Base-by-base conservation (phyloP, 768 basidiomycete genomes). In the Leccinum broughii region DNA sequence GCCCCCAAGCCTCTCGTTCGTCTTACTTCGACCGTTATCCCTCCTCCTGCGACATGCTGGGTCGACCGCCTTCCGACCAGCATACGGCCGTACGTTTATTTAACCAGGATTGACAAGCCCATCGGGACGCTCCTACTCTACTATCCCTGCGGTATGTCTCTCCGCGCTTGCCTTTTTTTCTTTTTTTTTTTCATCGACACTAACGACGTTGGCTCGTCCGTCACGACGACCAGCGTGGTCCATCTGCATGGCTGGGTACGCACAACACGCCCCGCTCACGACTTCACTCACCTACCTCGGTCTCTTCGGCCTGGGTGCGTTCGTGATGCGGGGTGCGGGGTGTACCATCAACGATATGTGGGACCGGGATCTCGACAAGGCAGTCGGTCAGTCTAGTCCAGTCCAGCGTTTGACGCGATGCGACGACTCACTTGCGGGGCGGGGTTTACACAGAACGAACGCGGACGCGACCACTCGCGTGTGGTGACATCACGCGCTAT, bases 331-430 rank as follows among this genome's bases (percentile, higher is more conserved):
- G 20, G 93, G 96, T 6, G 97, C 97, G 22, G 97, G 97, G 3
- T 99, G 97, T 75, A 98, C 93, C 3, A 96, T 99, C 66, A 99
- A 99, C 72, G 97, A 99, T 71, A 87, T 99, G 87, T 98, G 97
- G 96, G 97, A 99, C 75, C 83, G 81, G 63, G 86, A 92, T 62
- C 84, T 97, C 50, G 97, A 99, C 80, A 87, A 86, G 70, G 87
- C 88, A 41, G 97, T 98, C 53, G 94, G 95, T 95, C 69, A 61
- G 74, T 58, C 34, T 28, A 24, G 4, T 26, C 49, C 14, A 24
- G 13, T 22, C 48, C 17, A 3, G 0, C 22, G 13, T n/a, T 56
- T 30, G 32, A 13, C 57, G 7, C n/a, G 17, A 0, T 34, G 11
- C 32, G 11, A 1, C 11, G 32, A 13, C 32, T 34, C 32, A 34